Conservation (phyloP, 2,329 filamentous ascomycete species). For the Exophiala phaeomuriformis region DNA sequence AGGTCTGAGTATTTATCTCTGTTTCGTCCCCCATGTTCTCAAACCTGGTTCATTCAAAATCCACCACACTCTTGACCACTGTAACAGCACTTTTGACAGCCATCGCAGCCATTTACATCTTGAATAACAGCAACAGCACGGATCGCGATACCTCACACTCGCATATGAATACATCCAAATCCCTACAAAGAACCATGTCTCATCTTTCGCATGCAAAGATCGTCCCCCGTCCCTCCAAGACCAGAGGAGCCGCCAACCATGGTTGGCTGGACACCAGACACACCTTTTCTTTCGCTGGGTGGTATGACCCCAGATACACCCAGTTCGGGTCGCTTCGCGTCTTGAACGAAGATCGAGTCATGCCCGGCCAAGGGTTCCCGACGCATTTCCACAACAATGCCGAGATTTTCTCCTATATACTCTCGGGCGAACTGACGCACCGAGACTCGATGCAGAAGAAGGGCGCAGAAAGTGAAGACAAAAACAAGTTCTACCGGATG, state of each 20-base stretch:
- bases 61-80: constrained; percentile 15
- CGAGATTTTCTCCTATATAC: constrained; percentile 82
- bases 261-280: constrained; percentile 85
- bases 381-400: constrained; percentile 80
- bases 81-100: constrained; percentile 19
- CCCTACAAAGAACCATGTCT: constrained; percentile 47
- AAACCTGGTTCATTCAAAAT: constrained; percentile 19
- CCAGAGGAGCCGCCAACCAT: constrained; percentile 70
- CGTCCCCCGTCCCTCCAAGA: constrained; percentile 62
- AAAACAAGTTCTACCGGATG: constrained; percentile 62
- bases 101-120: constrained; percentile 21
- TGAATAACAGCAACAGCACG: constrained; percentile 11
- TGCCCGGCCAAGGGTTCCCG: constrained; percentile 67
- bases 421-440: constrained; percentile 80
- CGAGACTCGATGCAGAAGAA: constrained; percentile 76
- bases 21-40: constrained; percentile 19
- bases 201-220: constrained; percentile 63
- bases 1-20: constrained; percentile 25
- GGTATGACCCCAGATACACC: constrained; percentile 59
- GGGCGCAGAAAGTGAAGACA: constrained; percentile 51
- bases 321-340: constrained; percentile 72
- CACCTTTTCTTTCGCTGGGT: constrained; percentile 72
- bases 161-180: constrained; percentile 23
- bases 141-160: constrained; percentile 1
- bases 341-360: constrained; percentile 81